These are phyloP conservation scores for Ogataea nonfermentans DNA, from an alignment of 805 yeast genomes.

Conservation along the genomic window DNA sequence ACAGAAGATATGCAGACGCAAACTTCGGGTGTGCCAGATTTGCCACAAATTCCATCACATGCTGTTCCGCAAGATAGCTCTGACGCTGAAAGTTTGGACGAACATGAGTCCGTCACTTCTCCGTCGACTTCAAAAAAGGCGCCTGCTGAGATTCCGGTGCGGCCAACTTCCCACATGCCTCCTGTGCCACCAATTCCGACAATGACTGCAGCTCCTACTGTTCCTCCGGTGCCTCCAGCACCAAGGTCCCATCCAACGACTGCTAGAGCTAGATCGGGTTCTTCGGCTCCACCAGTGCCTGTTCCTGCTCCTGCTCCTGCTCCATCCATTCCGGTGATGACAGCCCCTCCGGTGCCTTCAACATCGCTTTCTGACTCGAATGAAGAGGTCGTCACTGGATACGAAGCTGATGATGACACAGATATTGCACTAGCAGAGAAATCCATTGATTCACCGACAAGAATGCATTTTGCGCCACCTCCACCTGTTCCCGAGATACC, in stretches of 20 bases:
- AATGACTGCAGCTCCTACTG: slow-evolving; percentile 6
- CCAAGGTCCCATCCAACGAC: neutral
- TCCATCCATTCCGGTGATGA: neutral
- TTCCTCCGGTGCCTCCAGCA: neutral
- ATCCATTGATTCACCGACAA: slow-evolving; percentile 4
- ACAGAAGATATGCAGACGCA: neutral
- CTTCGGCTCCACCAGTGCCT: neutral
- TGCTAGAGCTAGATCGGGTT: neutral
- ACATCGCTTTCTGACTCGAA: slow-evolving; percentile 15
- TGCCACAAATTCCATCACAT: neutral
- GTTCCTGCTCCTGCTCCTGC: neutral
- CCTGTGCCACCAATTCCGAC: slow-evolving; percentile 15
- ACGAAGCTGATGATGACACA: slow-evolving; percentile 67
- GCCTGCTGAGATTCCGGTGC: slow-evolving; percentile 11
- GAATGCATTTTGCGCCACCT: slow-evolving; percentile 12
- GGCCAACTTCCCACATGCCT: neutral
- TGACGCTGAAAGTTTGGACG: neutral
- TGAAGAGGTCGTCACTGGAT: slow-evolving; percentile 47
- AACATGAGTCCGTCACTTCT: slow-evolving; percentile 1
- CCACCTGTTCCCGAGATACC: slow-evolving; percentile 11
- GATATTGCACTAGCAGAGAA: slow-evolving; percentile 24
- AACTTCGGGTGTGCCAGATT: neutral
- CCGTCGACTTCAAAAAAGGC: slow-evolving; percentile 12
- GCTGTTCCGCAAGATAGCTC: neutral
- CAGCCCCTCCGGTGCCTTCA: slow-evolving; percentile 1